Evolutionary conservation across 306 rosid species (phyloP), one percentile per base, ranked within the genome.

Genomic region (Purshia tridentata): DNA sequence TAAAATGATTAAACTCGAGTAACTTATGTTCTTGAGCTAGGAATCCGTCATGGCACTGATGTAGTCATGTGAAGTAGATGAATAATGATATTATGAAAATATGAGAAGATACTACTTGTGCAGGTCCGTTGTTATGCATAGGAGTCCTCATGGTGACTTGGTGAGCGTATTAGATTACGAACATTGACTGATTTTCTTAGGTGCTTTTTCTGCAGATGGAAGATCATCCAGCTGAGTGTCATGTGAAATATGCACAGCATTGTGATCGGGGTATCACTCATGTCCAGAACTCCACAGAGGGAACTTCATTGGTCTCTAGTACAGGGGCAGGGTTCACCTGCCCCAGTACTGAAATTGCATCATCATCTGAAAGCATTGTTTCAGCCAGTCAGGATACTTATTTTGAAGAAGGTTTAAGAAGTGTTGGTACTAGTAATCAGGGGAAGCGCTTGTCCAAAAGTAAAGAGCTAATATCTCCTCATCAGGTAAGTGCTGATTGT

Each of bases 381-480:
- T 78, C 65, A 23, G 67, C 64, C 35, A 12, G 56, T 29, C 77
- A 68, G 76, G 78, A 81, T 78, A 54, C 52, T 35, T 18, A 74
- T 73, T 69, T 77, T 79, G 89, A 79, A 70, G 81, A 73, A 77
- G 87, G 88, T 76, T 79, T 85, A 50, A 72, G 86, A 76, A 80
- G 78, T 67, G 77, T 72, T 77, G 86, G 77, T 62, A 61, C 88
- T 16, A 65, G 77, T 78, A 75, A 42, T 76, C 82, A 57, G 67
- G 77, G 82, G 53, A 80, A 81, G 67, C 72, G 70, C 85, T 84
- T 90, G 85, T 84, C 86, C 80, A 88, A 85, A 52, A 84, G 77
- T 76, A 84, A 86, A 90, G 98, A 89, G 79, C 82, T 83, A 67
- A 82, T 81, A 78, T 84, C 91, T 82, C 89, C 85, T 83, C 86